Percentiles rank a stretch among this genome's conserved stretches.
phyloP scores from a whole-genome alignment of 805 yeast genomes.

The Vanderwaltozyma verrucispora region DNA sequence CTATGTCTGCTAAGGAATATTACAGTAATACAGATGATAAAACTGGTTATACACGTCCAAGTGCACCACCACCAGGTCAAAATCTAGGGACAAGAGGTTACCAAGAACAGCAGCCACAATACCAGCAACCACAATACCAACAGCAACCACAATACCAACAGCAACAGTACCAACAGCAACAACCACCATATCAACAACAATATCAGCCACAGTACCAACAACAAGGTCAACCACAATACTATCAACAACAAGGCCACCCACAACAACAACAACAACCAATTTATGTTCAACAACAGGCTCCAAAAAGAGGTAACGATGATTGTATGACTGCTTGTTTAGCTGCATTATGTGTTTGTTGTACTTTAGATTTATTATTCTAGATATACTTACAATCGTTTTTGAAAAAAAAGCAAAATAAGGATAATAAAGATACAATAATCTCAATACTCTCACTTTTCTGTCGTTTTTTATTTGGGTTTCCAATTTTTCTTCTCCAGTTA shows the following conservation, averaged over 20 bases:
- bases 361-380: slow-evolving; percentile 41
- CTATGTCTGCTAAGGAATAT: slow-evolving; percentile 23
- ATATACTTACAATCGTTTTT: too few relatives aligned
- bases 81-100: slow-evolving; percentile 7
- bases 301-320: slow-evolving; percentile 28
- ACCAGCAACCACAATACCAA: slow-evolving; percentile 6
- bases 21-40: slow-evolving; percentile 10
- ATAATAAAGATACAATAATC: too few relatives aligned
- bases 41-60: slow-evolving; percentile 19
- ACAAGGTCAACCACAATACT: slow-evolving; percentile 31
- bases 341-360: slow-evolving; percentile 46
- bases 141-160: too few relatives aligned
- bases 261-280: slow-evolving; percentile 39
- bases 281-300: slow-evolving; percentile 42
- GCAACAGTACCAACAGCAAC: slow-evolving; percentile 11
- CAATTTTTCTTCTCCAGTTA: too few relatives aligned
- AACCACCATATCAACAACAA: slow-evolving; percentile 13
- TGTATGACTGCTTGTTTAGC: slow-evolving; percentile 46
- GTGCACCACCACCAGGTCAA: slow-evolving; percentile 19
- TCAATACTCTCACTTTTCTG: too few relatives aligned
- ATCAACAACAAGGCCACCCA: slow-evolving; percentile 31
- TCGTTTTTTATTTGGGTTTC: too few relatives aligned
- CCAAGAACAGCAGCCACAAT: too few relatives aligned
- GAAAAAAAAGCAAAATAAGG: too few relatives aligned
- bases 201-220: slow-evolving; percentile 30